Conservation (phyloP, 306 rosid species). For the Castanea crenata region DNA sequence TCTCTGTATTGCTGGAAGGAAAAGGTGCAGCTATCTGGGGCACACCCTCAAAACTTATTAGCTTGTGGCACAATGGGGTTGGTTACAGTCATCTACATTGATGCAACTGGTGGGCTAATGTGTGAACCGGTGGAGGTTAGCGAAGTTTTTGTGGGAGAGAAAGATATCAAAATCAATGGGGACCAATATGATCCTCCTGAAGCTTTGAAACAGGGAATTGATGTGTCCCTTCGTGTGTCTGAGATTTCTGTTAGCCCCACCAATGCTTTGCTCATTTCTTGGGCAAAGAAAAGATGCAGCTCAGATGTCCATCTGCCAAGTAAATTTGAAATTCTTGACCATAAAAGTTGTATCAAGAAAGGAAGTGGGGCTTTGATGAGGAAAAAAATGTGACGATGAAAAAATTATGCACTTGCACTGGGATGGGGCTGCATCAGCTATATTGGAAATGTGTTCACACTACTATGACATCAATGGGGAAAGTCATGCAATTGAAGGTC, state of each 20-base stretch:
- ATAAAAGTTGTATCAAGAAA: constrained; percentile 16
- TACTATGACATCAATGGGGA: constrained; percentile 41
- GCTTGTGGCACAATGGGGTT: constrained; percentile 67
- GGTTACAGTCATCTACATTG: constrained; percentile 51
- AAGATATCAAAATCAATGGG: constrained; percentile 25
- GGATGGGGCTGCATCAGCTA: constrained; percentile 50
- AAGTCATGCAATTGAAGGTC: constrained; percentile 30
- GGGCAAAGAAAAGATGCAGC: constrained; percentile 16
- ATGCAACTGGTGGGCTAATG: constrained; percentile 37
- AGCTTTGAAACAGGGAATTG: constrained; percentile 35
- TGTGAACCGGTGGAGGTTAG: constrained; percentile 32
- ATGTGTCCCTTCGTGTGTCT: constrained; percentile 26
- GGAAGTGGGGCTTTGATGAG: constrained; percentile 33
- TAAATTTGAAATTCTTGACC: constrained; percentile 6
- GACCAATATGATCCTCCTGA: constrained; percentile 16
- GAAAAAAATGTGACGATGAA: constrained; percentile 8
- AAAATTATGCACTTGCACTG: constrained; percentile 41
- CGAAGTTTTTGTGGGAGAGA: constrained; percentile 41
- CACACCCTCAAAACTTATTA: constrained; percentile 35
- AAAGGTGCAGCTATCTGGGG: constrained; percentile 22
- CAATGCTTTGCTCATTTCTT: constrained; percentile 24
- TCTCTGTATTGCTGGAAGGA: constrained; percentile 40
- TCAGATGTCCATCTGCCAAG: background rate
- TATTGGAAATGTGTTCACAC: constrained; percentile 53
- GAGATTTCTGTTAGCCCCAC: constrained; percentile 12